Conservation (phyloP, 495 filamentous ascomycete species). For the Neurospora intermedia region DNA sequence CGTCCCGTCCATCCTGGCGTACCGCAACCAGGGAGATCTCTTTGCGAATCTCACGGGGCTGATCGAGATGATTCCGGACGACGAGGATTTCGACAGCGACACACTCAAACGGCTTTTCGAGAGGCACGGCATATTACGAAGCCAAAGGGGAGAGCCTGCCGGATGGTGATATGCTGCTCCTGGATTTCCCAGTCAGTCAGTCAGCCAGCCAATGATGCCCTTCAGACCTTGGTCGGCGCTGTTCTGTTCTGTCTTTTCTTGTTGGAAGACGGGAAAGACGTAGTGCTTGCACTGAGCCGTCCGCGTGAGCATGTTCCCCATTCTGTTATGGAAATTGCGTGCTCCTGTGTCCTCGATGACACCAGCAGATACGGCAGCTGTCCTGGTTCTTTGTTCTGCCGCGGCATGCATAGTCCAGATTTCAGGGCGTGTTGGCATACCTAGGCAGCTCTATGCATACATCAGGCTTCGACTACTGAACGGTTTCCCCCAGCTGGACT, state of each 20-base stretch:
- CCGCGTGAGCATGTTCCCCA: no score
- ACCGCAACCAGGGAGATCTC: slow-evolving; percentile 73
- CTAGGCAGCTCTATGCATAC: background rate
- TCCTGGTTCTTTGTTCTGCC: background rate
- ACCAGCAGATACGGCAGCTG: background rate
- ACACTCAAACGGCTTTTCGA: slow-evolving; percentile 37
- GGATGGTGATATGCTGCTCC: background rate
- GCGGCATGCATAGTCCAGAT: background rate
- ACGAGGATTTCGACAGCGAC: slow-evolving; percentile 42
- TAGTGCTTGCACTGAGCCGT: background rate
- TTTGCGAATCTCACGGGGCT: slow-evolving; percentile 84
- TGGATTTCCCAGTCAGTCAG: background rate
- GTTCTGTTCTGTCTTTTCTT: background rate
- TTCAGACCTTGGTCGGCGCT: background rate
- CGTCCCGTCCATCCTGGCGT: slow-evolving; percentile 81
- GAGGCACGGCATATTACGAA: slow-evolving; percentile 36
- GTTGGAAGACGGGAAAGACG: background rate
- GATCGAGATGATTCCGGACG: slow-evolving; percentile 70
- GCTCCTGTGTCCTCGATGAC: background rate
- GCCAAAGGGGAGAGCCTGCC: background rate
- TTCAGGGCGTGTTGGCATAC: background rate
- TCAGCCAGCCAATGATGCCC: background rate
- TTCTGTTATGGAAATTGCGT: background rate
- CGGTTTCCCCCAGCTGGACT: background rate
- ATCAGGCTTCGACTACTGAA: background rate